Percentiles rank a stretch among this genome's conserved stretches.
These are phyloP conservation scores for Ilyonectria sp. DNA, from an alignment of 2,329 filamentous ascomycete species.

Conservation along the genomic window DNA sequence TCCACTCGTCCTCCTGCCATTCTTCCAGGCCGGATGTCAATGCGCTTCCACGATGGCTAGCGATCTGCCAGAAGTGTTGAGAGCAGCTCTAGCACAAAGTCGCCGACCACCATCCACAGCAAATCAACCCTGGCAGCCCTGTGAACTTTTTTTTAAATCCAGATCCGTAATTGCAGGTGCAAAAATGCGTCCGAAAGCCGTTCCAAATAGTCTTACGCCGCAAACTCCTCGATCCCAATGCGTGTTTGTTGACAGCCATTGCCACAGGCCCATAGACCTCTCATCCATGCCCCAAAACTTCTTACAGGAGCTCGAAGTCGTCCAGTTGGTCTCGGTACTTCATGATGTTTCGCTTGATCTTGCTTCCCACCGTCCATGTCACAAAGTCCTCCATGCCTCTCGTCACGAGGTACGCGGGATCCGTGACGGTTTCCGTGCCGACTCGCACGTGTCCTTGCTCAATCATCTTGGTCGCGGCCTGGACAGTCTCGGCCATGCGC, in stretches of 20 bases:
- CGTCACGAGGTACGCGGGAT: slow-evolving; percentile 91
- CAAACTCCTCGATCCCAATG: slow-evolving; percentile 41
- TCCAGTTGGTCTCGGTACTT: slow-evolving; percentile 95
- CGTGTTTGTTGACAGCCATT: slow-evolving; percentile 8
- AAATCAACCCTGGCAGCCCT: neutral
- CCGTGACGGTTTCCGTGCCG: slow-evolving; percentile 90
- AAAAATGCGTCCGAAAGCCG: slow-evolving; percentile 22
- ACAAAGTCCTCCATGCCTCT: slow-evolving; percentile 95
- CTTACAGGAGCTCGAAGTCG: slow-evolving; percentile 90
- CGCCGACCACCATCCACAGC: neutral
- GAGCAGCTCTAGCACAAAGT: neutral
- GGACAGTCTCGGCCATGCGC: slow-evolving; percentile 92
- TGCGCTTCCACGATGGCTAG: neutral
- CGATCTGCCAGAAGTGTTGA: neutral
- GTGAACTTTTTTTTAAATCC: neutral
- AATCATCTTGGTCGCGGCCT: slow-evolving; percentile 87
- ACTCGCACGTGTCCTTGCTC: slow-evolving; percentile 96
- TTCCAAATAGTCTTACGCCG: slow-evolving; percentile 29
- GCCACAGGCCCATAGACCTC: slow-evolving; percentile 43
- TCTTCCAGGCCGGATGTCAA: neutral
- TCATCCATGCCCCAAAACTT: neutral
- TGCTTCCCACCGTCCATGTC: slow-evolving; percentile 95
- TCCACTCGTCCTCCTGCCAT: neutral
- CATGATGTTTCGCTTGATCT: slow-evolving; percentile 97
- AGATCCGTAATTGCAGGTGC: slow-evolving; percentile 1